Evolutionary conservation across 495 filamentous ascomycete genomes (phyloP).

Genomic region (Lophiostoma macrostomum): DNA sequence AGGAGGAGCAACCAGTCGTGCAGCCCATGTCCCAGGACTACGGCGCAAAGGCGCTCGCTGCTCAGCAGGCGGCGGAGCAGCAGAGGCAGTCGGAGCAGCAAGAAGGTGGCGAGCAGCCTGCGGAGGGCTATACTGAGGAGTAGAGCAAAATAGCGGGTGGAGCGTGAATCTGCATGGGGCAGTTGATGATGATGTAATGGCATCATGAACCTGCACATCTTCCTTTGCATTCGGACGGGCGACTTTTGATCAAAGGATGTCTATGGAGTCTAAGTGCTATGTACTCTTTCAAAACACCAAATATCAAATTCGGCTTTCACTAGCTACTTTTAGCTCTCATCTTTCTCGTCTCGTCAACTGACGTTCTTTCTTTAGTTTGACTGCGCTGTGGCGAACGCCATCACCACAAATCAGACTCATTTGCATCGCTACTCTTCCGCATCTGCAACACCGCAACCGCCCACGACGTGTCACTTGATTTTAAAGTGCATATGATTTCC

Average conservation of each 20-base stretch:
- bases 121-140: slow-evolving; percentile 27
- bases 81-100: slow-evolving; percentile 62
- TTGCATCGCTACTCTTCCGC: no score
- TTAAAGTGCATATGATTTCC: no score
- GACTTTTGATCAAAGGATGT: slow-evolving; percentile 20
- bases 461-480: no score
- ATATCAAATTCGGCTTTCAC: slow-evolving; percentile 12
- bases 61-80: slow-evolving; percentile 78
- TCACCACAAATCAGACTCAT: no score
- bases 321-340: neutral
- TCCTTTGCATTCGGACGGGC: slow-evolving; percentile 36
- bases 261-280: slow-evolving; percentile 25
- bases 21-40: slow-evolving; percentile 97
- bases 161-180: neutral
- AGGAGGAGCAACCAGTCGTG: slow-evolving; percentile 92
- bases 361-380: no score
- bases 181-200: slow-evolving; percentile 11
- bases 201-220: slow-evolving; percentile 16
- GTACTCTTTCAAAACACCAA: slow-evolving; percentile 21
- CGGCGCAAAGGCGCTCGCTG: slow-evolving; percentile 89
- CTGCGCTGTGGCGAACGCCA: no score
- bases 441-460: no score
- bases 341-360: neutral
- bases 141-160: slow-evolving; percentile 5
- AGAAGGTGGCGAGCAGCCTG: slow-evolving; percentile 36